Evolutionary conservation across 2,329 filamentous ascomycete species (phyloP), one percentile per base, ranked within the genome.

Genomic region (Sporothrix variecibatus): DNA sequence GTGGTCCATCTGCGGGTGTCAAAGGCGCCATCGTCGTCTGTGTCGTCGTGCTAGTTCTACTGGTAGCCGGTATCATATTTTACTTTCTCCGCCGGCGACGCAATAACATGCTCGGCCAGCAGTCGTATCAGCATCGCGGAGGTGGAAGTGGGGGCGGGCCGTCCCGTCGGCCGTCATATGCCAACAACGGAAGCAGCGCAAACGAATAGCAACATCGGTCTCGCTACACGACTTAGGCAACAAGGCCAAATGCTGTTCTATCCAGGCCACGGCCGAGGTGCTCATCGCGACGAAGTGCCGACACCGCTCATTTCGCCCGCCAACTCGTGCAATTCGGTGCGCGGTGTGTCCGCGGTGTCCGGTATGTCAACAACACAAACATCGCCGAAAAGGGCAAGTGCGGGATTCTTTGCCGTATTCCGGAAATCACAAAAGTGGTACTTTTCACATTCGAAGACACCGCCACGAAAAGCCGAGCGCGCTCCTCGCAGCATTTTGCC

Each of bases 21-120:
- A 87, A 84, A 73, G 82, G 83, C 2, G 85, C 86, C 43, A 84
- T 88, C 68, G 83, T 81, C 3, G 76, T 87, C 12, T 84, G 83
- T 69, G 82, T 83, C 1, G 77, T 83, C 2, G 77, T 86, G n/a
- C 83, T 78, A 3, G 75, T 85, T 12, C 74, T 85, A 17, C 78
- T 82, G 2, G 72, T 87, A 2, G 71, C 82, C 11, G 80, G 80
- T 11, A 76, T 85, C 20, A 73, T 82, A 1, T 76, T 85, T 2
- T 83, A 83, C 65, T 77, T 85, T 2, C 74, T 85, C 12, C 82
- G 82, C 20, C 78, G 56, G 75, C 77, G 23, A 71, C 76, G 75
- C 58, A 51, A 58, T 31, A 15, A 38, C 34, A 43, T 69, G 51
- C 7, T 23, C 17, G 49, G 62, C n/a, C 70, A 70, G 23, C 62